Conservation (phyloP, 164 flowering plant species). For the Cinnamomum chago region DNA sequence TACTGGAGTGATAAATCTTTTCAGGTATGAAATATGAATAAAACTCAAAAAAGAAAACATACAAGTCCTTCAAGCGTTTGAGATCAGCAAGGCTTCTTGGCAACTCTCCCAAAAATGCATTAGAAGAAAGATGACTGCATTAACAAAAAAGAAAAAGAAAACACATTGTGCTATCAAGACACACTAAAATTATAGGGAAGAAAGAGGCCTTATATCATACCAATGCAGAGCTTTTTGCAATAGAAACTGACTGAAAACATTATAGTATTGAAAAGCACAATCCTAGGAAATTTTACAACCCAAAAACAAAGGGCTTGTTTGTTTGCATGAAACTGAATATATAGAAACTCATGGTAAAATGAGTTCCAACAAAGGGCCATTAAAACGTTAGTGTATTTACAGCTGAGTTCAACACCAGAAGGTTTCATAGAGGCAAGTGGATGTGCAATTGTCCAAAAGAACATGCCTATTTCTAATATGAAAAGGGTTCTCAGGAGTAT, state of each 20-base stretch:
- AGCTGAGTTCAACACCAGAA: no score
- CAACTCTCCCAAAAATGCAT: slow-evolving; percentile 23
- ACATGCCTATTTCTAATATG: no score
- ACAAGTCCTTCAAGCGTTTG: slow-evolving; percentile 17
- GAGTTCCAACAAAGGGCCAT: no score
- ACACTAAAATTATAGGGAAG: neutral
- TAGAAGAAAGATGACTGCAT: slow-evolving; percentile 24
- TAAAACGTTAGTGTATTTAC: no score
- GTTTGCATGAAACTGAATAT: no score
- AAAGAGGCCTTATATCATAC: neutral
- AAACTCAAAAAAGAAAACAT: neutral
- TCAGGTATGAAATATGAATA: neutral
- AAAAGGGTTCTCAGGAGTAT: no score
- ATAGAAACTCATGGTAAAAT: no score
- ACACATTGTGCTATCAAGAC: neutral
- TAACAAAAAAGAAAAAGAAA: neutral
- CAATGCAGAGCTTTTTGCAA: neutral
- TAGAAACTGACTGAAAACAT: neutral
- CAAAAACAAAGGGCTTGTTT: neutral
- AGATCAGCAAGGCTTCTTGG: slow-evolving; percentile 18
- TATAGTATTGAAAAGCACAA: no score
- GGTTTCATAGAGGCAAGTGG: no score
- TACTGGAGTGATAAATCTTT: neutral
- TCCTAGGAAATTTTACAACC: neutral
- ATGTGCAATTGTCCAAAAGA: no score